Evolutionary conservation across 345 rosid genomes (phyloP).

Genomic region (Pistacia atlantica): DNA sequence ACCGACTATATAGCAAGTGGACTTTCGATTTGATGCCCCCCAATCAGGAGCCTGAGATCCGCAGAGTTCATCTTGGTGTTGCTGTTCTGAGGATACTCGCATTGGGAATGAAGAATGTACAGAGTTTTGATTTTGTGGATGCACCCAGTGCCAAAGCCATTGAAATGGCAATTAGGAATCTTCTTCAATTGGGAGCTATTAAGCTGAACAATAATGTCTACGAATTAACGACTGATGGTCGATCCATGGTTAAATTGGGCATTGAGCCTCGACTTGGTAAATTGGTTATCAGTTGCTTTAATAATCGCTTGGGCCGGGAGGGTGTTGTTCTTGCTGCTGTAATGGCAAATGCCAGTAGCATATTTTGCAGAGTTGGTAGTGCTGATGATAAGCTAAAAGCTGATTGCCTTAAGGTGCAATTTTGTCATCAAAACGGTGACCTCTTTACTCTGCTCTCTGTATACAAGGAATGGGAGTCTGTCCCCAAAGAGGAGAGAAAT

Average conservation of each 20-base stretch:
- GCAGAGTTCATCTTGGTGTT: slow-evolving; percentile 89
- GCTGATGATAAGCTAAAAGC: slow-evolving; percentile 68
- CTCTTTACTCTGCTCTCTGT: slow-evolving; percentile 88
- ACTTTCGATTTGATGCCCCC: slow-evolving; percentile 61
- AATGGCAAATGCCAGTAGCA: slow-evolving; percentile 84
- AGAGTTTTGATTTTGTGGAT: slow-evolving; percentile 81
- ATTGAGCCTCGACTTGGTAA: slow-evolving; percentile 92
- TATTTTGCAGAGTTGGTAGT: slow-evolving; percentile 89
- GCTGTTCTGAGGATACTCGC: slow-evolving; percentile 87
- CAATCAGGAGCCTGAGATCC: slow-evolving; percentile 85
- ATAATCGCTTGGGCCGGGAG: slow-evolving; percentile 61
- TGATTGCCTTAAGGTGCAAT: slow-evolving; percentile 77
- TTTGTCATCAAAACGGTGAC: slow-evolving; percentile 81
- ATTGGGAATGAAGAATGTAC: slow-evolving; percentile 58
- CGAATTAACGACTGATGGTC: slow-evolving; percentile 69
- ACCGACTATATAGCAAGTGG: slow-evolving; percentile 60
- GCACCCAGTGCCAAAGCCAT: slow-evolving; percentile 74
- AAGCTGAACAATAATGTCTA: slow-evolving; percentile 39
- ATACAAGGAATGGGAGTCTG: slow-evolving; percentile 74
- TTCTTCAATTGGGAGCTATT: slow-evolving; percentile 79
- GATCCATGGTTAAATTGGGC: slow-evolving; percentile 73
- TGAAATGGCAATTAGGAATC: slow-evolving; percentile 70
- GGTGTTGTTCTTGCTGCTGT: slow-evolving; percentile 91
- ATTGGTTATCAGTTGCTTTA: slow-evolving; percentile 62
- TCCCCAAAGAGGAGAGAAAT: slow-evolving; percentile 51